Base-by-base conservation (phyloP, 2,329 filamentous ascomycete genomes). In the Scedosporium boydii region DNA sequence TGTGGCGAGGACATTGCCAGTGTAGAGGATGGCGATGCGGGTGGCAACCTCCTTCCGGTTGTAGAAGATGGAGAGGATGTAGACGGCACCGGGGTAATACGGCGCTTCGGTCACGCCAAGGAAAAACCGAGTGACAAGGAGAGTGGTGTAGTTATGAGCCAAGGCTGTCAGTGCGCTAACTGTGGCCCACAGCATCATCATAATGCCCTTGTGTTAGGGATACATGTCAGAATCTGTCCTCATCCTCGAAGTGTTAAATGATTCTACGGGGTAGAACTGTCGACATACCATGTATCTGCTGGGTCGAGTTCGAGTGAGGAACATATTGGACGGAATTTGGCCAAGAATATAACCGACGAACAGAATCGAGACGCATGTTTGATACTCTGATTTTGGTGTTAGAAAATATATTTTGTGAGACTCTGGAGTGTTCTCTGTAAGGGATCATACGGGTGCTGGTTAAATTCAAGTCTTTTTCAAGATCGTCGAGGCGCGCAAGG, bases 1-100 rank as follows among this genome's bases (percentile, higher is more conserved):
- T 0, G 86, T 86, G 0, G 84, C 86, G 4, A 90, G 79, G 10
- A 90, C 76, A 4, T 85, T 84, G 0, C 86, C 88, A 0, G 84
- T 84, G 62, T 81, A 76, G 0, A 76, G 76, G 7, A 87, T 77
- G n/a, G 84, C 83, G 27, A 85, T 87, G 18, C 86, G 77, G n/a
- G 86, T 76, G 2, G 80, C 84, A 0, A 88, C 73, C 68, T 88
- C 87, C 66, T 44, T 83, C 21, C 86, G 79, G 0, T 85, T 89
- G 68, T 90, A 90, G 64, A 82, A 83, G 0, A 80, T 69, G 0
- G 80, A 5, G 1, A 74, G 64, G 61, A 74, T 71, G 44, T 74
- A 74, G 3, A 71, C 73, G 0, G 75, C 75, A 4, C 75, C 74
- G 0, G 75, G 74, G 18, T 76, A 77, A 64, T 76, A 77, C 69